Base-by-base conservation (phyloP, 1,284 basidiomycete species). In the Paramarasmius palmivorus region DNA sequence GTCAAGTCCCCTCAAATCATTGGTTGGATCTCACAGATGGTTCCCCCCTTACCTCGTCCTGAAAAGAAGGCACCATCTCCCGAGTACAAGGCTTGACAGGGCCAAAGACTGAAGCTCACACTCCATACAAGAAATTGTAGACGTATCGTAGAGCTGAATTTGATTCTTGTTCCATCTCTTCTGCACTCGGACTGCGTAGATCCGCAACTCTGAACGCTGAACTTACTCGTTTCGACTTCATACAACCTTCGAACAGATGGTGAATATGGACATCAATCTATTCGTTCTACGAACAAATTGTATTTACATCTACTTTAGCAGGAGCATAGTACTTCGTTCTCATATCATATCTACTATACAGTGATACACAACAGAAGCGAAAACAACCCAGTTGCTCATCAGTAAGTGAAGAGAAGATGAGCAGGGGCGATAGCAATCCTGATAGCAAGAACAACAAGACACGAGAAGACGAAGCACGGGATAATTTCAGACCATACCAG, bases 351-450 rank as follows among this genome's bases (percentile, higher is more conserved):
- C 12, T 32, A 46, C 39, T 40, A 40, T 40, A 40, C 22, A 17
- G 46, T 44, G 48, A 48, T 45, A 51, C 44, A 50, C n/a, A n/a
- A n/a, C n/a, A n/a, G n/a, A 47, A 50, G 40, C 37, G 50, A 52
- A 55, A 55, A 46, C 49, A 52, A 49, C 15, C 40, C 36, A 44
- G 38, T 35, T n/a, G 34, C 35, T 19, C 25, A 52, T 17, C 14
- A 35, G 34, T n/a, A 10, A 29, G 37, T 15, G 12, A 40, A 20
- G 41, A 48, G 38, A 35, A 8, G 25, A 38, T 39, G 20, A 34
- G 20, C 36, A 42, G 35, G 36, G 26, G 42, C 48, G 22, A 49
- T 40, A 50, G 23, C 19, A 55, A 34, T 49, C 12, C 45, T 46
- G 54, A 52, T 38, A 55, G 54, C 54, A 34, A 51, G 36, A 26